Base-by-base conservation (phyloP, 164 flowering plant genomes). In the Nymphaea colorata region DNA sequence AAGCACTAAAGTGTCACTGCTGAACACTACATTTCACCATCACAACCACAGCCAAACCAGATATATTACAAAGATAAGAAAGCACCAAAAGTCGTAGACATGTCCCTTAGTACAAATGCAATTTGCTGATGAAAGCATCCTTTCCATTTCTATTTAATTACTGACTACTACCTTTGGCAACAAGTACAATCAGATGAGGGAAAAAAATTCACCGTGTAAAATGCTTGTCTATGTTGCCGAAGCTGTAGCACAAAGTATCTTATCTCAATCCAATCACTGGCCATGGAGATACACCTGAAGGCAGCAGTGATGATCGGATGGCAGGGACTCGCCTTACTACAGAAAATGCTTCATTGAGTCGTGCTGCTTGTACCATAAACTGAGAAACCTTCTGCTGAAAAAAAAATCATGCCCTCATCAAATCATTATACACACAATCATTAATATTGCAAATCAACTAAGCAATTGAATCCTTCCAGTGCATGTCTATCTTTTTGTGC, bases 261-360 rank as follows among this genome's bases (percentile, higher is more conserved):
- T 10, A 45, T 45, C 53, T 45, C 53, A 45, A 45, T 45, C 53
- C 53, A 5, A 45, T 45, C 11, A 5, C 53, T 45, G 53, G 53
- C 53, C 53, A 47, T 7, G 55, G 55, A 47, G 55, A 4, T 14
- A 14, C 55, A 47, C 55, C 43, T 5, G 87, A 80, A 4, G 98
- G 96, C 15, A 36, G 64, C 68, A 88, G 76, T 0, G 90, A 65
- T 66, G 92, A 87, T 16, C 98, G 86, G 4, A 86, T 72, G 4
- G 87, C 77, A 4, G 98, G 98, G 15, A 84, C 96, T 4, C 91
- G 85, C 69, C 80, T 86, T 76, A 91, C 98, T 15, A 91, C 84
- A 51, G 98, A 87, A 74, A 91, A 88, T 41, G 97, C 99, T 79
- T 90, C 96, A 64, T 91, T 95, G 5, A 91, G 88, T 59, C 96